These are phyloP conservation scores for Opeltia flavorubescens DNA, from an alignment of 495 filamentous ascomycete species.

Conservation along the genomic window DNA sequence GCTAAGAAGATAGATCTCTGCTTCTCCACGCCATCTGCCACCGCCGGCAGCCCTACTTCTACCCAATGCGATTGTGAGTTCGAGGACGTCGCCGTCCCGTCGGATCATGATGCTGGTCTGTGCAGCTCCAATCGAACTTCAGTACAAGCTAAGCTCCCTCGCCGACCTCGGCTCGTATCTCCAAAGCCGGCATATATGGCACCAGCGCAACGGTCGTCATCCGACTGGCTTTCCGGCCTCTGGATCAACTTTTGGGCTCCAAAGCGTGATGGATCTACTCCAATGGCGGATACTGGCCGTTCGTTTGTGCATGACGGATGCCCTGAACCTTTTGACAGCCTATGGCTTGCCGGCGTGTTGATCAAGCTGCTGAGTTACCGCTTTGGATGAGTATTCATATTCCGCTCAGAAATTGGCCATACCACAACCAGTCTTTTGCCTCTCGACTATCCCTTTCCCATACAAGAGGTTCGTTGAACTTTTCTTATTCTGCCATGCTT, in stretches of 20 bases:
- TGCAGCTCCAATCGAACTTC: conserved; percentile 27
- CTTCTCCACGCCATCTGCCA: not conserved
- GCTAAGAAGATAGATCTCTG: not conserved
- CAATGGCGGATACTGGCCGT: conserved; percentile 1
- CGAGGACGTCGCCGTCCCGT: not conserved
- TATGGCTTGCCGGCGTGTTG: not conserved
- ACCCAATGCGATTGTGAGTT: not conserved
- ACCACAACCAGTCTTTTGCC: too few species aligned
- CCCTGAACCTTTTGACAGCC: not conserved
- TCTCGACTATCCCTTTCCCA: too few species aligned
- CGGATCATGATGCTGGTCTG: conserved; percentile 1
- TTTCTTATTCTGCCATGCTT: too few species aligned
- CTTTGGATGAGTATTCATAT: not conserved
- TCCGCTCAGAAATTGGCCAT: not conserved
- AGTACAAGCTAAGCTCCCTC: conserved; percentile 20
- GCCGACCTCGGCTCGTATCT: conserved; percentile 1
- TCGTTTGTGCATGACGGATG: not conserved
- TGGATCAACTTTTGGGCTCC: not conserved
- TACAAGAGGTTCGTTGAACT: too few species aligned
- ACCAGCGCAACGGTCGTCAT: not conserved
- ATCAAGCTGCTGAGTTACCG: not conserved
- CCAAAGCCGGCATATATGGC: not conserved
- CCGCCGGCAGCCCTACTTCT: not conserved
- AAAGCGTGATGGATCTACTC: not conserved
- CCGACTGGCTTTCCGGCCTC: not conserved